Evolutionary conservation across 345 rosid genomes (phyloP).

Genomic region (Salix udensis): DNA sequence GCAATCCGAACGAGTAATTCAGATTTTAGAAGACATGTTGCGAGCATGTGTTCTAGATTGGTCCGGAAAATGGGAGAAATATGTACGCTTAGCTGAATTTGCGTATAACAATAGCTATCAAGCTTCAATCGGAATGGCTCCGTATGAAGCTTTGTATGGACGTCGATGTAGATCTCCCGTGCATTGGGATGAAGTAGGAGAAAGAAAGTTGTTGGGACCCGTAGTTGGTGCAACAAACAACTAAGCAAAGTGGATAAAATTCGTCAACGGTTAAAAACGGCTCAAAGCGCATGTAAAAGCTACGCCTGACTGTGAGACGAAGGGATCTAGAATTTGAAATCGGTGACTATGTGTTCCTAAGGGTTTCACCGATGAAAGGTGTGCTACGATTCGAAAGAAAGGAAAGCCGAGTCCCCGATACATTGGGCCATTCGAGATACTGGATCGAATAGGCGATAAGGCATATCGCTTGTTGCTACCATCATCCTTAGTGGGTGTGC

Average conservation of each 20-base stretch:
- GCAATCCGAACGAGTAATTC: neutral
- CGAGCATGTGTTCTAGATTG: neutral
- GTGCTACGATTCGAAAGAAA: neutral
- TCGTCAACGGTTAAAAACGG: neutral
- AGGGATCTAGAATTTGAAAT: neutral
- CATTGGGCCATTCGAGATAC: too few relatives aligned
- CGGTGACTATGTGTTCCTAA: neutral
- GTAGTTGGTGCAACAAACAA: too few relatives aligned
- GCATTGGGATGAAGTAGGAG: too few relatives aligned
- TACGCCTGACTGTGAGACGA: neutral
- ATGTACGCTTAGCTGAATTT: neutral
- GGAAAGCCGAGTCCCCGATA: neutral
- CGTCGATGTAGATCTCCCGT: too few relatives aligned
- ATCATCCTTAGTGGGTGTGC: neutral
- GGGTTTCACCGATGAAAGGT: neutral
- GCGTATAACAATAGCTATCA: neutral
- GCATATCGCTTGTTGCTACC: neutral
- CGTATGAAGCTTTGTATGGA: too few relatives aligned
- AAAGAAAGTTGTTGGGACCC: too few relatives aligned
- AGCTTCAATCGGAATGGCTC: too few relatives aligned
- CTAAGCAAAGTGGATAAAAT: too few relatives aligned
- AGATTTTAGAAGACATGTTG: neutral
- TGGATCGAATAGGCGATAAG: neutral
- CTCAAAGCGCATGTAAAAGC: neutral
- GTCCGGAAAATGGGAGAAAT: neutral